phyloP scores from a whole-genome alignment of 164 flowering plant genomes.

The Magnolia sinica region DNA sequence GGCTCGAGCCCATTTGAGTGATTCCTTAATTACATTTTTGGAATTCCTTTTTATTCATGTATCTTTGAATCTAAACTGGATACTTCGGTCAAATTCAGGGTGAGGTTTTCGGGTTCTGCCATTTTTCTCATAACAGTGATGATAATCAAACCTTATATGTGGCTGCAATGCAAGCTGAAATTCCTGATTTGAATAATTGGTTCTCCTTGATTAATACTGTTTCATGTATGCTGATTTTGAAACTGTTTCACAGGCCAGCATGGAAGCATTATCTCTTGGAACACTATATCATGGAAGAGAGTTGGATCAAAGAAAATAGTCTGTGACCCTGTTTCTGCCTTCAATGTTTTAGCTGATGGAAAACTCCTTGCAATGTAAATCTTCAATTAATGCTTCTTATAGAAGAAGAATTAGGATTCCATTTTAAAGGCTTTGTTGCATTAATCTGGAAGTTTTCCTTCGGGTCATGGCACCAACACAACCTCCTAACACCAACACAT shows the following conservation, averaged over 20 bases:
- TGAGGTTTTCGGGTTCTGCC: slow-evolving; percentile 73
- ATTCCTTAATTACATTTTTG: too few relatives aligned
- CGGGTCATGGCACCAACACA: too few relatives aligned
- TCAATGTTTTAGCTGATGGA: slow-evolving; percentile 77
- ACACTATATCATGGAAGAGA: slow-evolving; percentile 66
- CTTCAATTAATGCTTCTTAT: background rate
- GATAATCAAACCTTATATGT: slow-evolving; percentile 50
- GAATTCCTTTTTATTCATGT: too few relatives aligned
- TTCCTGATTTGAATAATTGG: background rate
- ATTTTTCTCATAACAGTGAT: slow-evolving; percentile 52
- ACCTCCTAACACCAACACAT: too few relatives aligned
- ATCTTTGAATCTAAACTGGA: background rate
- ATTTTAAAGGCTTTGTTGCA: too few relatives aligned
- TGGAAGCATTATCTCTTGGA: slow-evolving; percentile 70
- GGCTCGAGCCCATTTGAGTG: too few relatives aligned
- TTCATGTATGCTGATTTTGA: slow-evolving; percentile 6
- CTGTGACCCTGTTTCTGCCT: slow-evolving; percentile 65
- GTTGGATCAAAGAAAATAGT: slow-evolving; percentile 49
- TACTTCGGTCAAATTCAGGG: slow-evolving; percentile 40
- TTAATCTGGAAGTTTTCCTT: too few relatives aligned
- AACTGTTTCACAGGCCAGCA: slow-evolving; percentile 42
- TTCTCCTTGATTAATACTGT: slow-evolving; percentile 1
- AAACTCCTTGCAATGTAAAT: slow-evolving; percentile 74
- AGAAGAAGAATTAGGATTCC: background rate
- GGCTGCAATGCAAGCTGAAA: slow-evolving; percentile 60